Evolutionary conservation across 768 basidiomycete genomes (phyloP), one percentile per base, ranked within the genome.

Genomic region (Tricholoma sp.): DNA sequence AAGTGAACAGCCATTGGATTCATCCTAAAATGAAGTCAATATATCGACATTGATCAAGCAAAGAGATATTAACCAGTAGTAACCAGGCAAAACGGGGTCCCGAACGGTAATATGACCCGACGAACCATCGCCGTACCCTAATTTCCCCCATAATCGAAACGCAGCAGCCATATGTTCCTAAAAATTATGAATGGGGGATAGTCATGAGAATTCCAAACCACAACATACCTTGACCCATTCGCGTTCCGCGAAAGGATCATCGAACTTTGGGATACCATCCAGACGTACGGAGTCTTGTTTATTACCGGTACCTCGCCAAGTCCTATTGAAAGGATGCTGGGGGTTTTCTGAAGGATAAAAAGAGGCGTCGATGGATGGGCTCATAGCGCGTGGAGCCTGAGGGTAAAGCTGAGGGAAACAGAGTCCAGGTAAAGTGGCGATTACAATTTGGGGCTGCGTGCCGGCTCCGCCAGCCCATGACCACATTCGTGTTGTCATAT

Each of bases 51-150:
- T 5, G 32, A 18, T 11, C 7, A 7, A 32, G 2, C 6, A 31
- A 11, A 12, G 7, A 47, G 1, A 17, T 2, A 13, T 32, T 39
- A 15, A 67, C 65, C 66, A 68, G 54, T 66, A 68, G 39, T 68
- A 59, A 15, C 63, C 66, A 49, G 65, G 63, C 32, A 65, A 49
- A 28, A 68, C 66, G 4, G 68, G 62, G 33, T 65, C 74, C 31
- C 78, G 73, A 32, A 79, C 74, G 24, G 24, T 24, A 24, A 24
- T 24, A 24, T 24, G 24, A 24, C 24, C 24, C 2, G 24, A 24
- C 24, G 28, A 68, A 42, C 78, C 80, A 59, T 80, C 76, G 52
- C 73, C 75, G 57, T 74, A 80, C 18, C 78, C 79, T 24, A 72
- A 63, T 52, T 75, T 70, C 2, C 70, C 70, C 66, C 65, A 65